phyloP scores from a whole-genome alignment of 495 filamentous ascomycete species.

The Penicillium simplicissimum region DNA sequence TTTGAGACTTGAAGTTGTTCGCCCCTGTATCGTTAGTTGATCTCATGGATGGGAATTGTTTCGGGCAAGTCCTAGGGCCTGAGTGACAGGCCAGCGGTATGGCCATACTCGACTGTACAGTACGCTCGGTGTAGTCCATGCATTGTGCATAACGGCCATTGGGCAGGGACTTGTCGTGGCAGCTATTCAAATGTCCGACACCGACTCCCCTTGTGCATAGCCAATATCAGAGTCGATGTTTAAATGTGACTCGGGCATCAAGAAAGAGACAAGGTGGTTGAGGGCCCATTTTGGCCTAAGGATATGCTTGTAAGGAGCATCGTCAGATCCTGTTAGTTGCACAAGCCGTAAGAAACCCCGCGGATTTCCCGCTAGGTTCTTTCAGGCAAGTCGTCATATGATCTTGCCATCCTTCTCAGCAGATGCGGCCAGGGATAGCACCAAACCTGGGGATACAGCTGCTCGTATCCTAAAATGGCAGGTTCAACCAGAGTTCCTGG shows the following conservation, averaged over 20 bases:
- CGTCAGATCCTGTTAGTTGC: neutral
- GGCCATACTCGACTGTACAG: neutral
- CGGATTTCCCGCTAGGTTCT: neutral
- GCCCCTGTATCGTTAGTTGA: neutral
- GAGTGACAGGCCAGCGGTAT: neutral
- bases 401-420: neutral
- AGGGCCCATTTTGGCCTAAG: neutral
- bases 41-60: neutral
- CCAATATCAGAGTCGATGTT: neutral
- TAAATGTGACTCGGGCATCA: neutral
- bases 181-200: neutral
- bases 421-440: neutral
- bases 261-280: neutral
- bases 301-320: neutral
- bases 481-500: neutral
- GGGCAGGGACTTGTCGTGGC: neutral
- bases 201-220: neutral
- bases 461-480: neutral
- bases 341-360: neutral
- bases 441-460: neutral
- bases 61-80: neutral
- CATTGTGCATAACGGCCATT: neutral
- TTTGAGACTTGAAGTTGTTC: neutral
- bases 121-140: neutral
- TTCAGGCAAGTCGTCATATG: neutral